Conservation (phyloP, 441 rosid genomes). For the Cnidoscolus chayamansa region DNA sequence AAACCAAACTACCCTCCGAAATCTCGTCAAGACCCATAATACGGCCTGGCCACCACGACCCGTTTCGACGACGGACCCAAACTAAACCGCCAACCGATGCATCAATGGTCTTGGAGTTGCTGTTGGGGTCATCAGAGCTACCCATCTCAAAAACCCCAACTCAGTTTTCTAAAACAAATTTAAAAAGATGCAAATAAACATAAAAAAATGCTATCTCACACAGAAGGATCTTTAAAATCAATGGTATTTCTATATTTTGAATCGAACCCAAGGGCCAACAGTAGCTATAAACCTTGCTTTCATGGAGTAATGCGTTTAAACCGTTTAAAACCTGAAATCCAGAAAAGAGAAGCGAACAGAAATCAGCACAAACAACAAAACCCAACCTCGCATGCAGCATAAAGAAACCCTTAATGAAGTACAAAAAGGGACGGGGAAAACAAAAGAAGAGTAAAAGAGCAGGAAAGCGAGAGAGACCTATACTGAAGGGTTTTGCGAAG, state of each 20-base stretch:
- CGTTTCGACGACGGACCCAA: slow-evolving; percentile 95
- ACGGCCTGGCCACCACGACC: slow-evolving; percentile 99
- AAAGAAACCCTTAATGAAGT: slow-evolving; percentile 19
- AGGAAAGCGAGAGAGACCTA: slow-evolving; percentile 11
- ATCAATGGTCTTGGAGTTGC: slow-evolving; percentile 51
- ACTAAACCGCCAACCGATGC: slow-evolving; percentile 90
- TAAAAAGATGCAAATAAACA: slow-evolving; percentile 7
- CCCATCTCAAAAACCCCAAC: slow-evolving; percentile 57
- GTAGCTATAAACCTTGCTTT: slow-evolving; percentile 17
- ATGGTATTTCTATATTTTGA: slow-evolving; percentile 21
- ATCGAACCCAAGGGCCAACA: slow-evolving; percentile 27
- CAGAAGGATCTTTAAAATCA: slow-evolving; percentile 27
- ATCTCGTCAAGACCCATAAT: slow-evolving; percentile 67
- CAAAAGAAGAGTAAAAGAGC: slow-evolving; percentile 15
- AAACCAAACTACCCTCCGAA: slow-evolving; percentile 65
- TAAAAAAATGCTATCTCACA: neutral
- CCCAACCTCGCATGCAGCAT: slow-evolving; percentile 45
- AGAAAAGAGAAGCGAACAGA: slow-evolving; percentile 17
- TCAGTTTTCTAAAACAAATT: slow-evolving; percentile 14
- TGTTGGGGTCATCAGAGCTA: slow-evolving; percentile 60
- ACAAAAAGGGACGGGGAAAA: neutral
- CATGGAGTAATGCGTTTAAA: slow-evolving; percentile 32
- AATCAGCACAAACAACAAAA: slow-evolving; percentile 21
- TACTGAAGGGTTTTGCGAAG: slow-evolving; percentile 23
- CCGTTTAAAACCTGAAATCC: slow-evolving; percentile 32